Conservation (phyloP, 345 rosid species). For the Theobroma cacao region DNA sequence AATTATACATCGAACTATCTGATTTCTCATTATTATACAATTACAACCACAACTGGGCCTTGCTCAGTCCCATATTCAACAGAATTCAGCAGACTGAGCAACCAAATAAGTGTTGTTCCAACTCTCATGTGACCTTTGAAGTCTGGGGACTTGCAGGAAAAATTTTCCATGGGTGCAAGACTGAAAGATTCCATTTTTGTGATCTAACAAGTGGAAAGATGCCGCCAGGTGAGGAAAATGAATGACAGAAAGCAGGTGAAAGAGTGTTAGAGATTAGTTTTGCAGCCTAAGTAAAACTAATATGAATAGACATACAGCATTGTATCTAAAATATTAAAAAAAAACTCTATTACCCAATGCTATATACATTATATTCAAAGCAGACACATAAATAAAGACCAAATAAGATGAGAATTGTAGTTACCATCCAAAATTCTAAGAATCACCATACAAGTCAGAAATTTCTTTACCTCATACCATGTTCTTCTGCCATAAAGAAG, state of each 20-base stretch:
- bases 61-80: neutral
- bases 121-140: neutral
- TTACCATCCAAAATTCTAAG: neutral
- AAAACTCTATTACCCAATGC: too few species aligned
- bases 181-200: neutral
- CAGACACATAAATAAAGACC: neutral
- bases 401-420: neutral
- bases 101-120: neutral
- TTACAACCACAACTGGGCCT: neutral
- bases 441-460: neutral
- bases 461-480: neutral
- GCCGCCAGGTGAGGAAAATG: neutral
- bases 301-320: neutral
- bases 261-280: neutral
- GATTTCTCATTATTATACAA: neutral
- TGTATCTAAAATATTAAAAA: neutral
- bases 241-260: neutral
- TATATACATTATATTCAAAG: neutral
- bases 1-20: neutral
- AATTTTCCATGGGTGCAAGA: neutral
- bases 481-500: neutral
- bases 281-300: neutral
- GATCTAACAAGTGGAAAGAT: neutral
- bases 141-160: neutral
- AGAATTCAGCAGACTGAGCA: neutral